Percentiles rank a stretch among this genome's conserved stretches.
phyloP scores from a whole-genome alignment of 2,329 filamentous ascomycete genomes.

The Penicillium hesseltinei region DNA sequence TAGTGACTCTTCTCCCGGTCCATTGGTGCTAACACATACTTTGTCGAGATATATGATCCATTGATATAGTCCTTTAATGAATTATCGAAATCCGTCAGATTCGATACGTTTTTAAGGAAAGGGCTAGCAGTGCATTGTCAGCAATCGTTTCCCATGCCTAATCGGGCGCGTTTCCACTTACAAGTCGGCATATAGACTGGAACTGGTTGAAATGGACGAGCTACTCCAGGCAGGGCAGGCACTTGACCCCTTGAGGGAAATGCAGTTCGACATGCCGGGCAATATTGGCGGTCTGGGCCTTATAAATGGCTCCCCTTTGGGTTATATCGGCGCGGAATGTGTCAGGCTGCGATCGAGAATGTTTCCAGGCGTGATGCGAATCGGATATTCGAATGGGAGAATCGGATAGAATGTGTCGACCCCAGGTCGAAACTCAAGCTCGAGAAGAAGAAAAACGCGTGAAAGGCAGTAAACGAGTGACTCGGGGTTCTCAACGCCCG shows the following conservation, averaged over 20 bases:
- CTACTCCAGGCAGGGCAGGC: constrained; percentile 70
- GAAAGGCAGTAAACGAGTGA: constrained; percentile 23
- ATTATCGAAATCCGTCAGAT: constrained; percentile 74
- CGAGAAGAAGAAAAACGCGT: constrained; percentile 14
- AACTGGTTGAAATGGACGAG: constrained; percentile 68
- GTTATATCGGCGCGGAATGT: constrained; percentile 18
- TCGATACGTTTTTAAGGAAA: constrained; percentile 80
- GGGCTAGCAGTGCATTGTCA: constrained; percentile 56
- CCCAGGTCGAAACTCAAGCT: constrained; percentile 16
- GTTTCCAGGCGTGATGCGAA: neutral
- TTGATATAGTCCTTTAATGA: constrained; percentile 67
- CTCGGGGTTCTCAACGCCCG: constrained; percentile 19
- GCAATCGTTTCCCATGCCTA: constrained; percentile 24
- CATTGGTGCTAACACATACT: constrained; percentile 56
- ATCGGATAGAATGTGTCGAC: constrained; percentile 5
- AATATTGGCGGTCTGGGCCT: constrained; percentile 17
- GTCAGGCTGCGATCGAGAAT: constrained; percentile 17
- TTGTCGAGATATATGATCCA: constrained; percentile 69
- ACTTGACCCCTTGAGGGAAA: constrained; percentile 69
- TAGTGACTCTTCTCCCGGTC: neutral
- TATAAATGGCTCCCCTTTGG: neutral
- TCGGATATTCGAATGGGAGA: constrained; percentile 7
- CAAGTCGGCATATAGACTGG: constrained; percentile 61
- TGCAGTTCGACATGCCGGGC: constrained; percentile 48
- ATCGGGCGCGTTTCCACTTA: constrained; percentile 46